These are phyloP conservation scores for Phytophthora cryptogea DNA, from an alignment of 352 stramenopile genomes.

Conservation along the genomic window DNA sequence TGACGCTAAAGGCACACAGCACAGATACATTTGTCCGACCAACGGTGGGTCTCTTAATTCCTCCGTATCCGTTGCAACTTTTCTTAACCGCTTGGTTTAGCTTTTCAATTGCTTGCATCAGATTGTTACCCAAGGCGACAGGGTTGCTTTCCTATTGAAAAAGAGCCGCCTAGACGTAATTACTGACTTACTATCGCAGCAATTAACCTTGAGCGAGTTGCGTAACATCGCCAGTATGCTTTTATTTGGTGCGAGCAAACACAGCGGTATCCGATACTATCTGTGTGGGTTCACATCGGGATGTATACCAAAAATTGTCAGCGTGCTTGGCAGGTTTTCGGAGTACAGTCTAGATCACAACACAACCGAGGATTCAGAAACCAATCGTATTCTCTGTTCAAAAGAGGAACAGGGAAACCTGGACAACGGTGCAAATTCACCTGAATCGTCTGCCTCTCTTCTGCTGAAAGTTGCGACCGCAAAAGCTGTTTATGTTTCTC, in stretches of 20 bases:
- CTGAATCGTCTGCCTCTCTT: constrained; percentile 4
- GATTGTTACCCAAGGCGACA: constrained; percentile 17
- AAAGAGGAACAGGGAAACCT: neutral
- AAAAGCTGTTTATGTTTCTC: constrained; percentile 33
- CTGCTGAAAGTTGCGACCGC: constrained; percentile 17
- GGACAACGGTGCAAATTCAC: neutral
- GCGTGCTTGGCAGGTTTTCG: constrained; percentile 19
- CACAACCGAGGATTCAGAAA: neutral
- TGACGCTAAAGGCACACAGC: constrained; percentile 27
- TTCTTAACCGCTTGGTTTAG: constrained; percentile 1
- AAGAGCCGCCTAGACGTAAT: constrained; percentile 21
- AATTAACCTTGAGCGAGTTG: constrained; percentile 23
- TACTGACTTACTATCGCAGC: constrained; percentile 15
- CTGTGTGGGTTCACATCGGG: constrained; percentile 19
- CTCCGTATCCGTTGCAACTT: too few species aligned
- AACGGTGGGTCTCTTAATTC: constrained; percentile 4
- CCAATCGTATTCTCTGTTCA: neutral
- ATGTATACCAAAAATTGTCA: constrained; percentile 25
- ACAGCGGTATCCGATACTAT: constrained; percentile 20
- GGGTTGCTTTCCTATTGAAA: constrained; percentile 6
- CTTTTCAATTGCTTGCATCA: constrained; percentile 27
- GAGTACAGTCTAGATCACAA: constrained; percentile 2
- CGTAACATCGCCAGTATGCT: constrained; percentile 26
- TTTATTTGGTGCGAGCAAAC: constrained; percentile 6
- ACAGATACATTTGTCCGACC: constrained; percentile 43